Base-by-base conservation (phyloP, 345 rosid genomes). In the Toxicodendron radicans region DNA sequence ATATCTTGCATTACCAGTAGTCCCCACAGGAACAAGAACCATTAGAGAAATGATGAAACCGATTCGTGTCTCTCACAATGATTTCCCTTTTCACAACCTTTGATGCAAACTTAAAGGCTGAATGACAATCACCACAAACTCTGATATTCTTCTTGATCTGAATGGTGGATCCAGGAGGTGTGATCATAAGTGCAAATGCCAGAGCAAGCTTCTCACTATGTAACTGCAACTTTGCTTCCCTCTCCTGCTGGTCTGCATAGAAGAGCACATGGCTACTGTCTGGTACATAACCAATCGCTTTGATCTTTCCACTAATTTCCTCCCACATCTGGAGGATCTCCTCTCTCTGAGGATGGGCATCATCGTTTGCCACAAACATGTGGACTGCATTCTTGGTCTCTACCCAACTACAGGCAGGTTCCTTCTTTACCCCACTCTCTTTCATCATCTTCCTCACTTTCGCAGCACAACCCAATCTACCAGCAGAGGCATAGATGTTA, bases 191-290 rank as follows among this genome's bases (percentile, higher is more conserved):
- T 12, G 95, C 91, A 87, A 88, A 90, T 60, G 95, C 92, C 72
- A 90, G 74, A 9, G 92, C 95, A 62, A 87, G 88, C 85, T 90
- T 90, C 91, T 88, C 91, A 21, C 95, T 90, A 68, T 87, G 95
- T 62, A 78, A 77, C 71, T 90, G 89, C 79, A 88, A 79, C 78
- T 85, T 85, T 38, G 69, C 81, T 74, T 86, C 88, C 81, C 86
- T 87, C 81, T 87, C 88, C 66, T 86, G 85, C 79, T 87, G 77
- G 59, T 88, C 89, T 59, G 85, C 87, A 73, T 78, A 87, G 74
- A 80, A 82, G 54, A 84, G 74, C 68, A 88, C 91, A 58, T 83
- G 83, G 76, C 88, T 90, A 3, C 81, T 83, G 68, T 88, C 95
- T 2, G 95, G 88, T 58, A 79, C 78, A 74, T 88, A 88, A 1